Percentiles rank a stretch among this genome's conserved stretches.
Evolutionary conservation across 352 stramenopile species (phyloP).

Genomic region (Saprolegnia diclina): DNA sequence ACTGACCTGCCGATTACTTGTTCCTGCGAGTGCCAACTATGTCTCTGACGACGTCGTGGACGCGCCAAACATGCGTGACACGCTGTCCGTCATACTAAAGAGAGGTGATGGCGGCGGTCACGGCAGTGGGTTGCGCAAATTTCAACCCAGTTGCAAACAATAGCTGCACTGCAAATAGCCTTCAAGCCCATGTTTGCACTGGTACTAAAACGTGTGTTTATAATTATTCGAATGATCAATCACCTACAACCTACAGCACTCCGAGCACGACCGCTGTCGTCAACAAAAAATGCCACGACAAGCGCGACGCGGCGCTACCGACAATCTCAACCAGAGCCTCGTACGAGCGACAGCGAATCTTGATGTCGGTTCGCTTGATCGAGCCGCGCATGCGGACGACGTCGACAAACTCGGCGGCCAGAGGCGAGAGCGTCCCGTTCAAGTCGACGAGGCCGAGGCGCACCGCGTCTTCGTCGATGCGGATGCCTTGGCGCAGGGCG

Average conservation of each 20-base stretch:
- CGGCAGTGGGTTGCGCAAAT: too few relatives aligned
- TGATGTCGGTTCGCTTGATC: neutral
- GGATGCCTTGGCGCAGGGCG: neutral
- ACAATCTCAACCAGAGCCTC: neutral
- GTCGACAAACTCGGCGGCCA: slow-evolving; percentile 1
- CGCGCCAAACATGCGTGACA: too few relatives aligned
- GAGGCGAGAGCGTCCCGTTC: neutral
- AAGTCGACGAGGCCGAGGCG: neutral
- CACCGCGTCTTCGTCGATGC: neutral
- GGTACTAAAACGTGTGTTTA: too few relatives aligned
- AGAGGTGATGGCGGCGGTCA: too few relatives aligned
- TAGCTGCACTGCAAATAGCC: too few relatives aligned
- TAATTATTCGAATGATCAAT: neutral
- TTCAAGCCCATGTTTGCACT: neutral
- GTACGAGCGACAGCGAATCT: neutral
- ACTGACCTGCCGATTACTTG: too few relatives aligned
- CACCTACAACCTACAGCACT: neutral
- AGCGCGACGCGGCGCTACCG: neutral
- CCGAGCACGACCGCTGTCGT: neutral
- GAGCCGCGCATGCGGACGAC: neutral
- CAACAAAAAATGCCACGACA: neutral
- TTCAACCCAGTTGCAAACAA: too few relatives aligned
- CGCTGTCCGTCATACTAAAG: too few relatives aligned
- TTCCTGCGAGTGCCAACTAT: too few relatives aligned
- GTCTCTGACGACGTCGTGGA: too few relatives aligned